These are phyloP conservation scores for Blastobotrys chiropterorum DNA, from an alignment of 805 yeast species.

Conservation along the genomic window DNA sequence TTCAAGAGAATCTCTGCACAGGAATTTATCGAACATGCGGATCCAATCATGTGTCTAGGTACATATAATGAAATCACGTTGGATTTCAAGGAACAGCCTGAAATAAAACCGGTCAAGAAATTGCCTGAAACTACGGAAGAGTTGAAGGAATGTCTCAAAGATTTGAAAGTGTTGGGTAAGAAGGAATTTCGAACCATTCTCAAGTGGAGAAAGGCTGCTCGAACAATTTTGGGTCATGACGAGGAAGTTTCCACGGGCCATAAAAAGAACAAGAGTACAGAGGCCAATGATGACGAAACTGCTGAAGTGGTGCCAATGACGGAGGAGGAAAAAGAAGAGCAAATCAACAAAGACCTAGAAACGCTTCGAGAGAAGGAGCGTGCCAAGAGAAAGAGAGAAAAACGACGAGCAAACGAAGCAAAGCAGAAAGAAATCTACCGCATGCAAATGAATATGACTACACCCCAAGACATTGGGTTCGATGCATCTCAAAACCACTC, in stretches of 20 bases:
- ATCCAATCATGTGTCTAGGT: slow-evolving; percentile 80
- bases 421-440: slow-evolving; percentile 84
- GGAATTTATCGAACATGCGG: slow-evolving; percentile 77
- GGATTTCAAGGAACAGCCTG: slow-evolving; percentile 59
- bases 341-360: slow-evolving; percentile 77
- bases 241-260: slow-evolving; percentile 25
- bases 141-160: slow-evolving; percentile 76
- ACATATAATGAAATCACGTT: slow-evolving; percentile 55
- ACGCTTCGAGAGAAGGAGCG: slow-evolving; percentile 66
- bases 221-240: slow-evolving; percentile 67
- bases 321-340: slow-evolving; percentile 78
- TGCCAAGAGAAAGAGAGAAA: slow-evolving; percentile 68
- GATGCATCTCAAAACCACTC: slow-evolving; percentile 85
- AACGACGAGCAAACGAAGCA: slow-evolving; percentile 70
- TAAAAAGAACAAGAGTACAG: slow-evolving; percentile 7
- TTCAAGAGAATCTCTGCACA: slow-evolving; percentile 67
- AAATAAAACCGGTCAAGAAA: slow-evolving; percentile 65
- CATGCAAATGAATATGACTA: slow-evolving; percentile 93
- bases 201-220: slow-evolving; percentile 83
- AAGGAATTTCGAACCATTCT: slow-evolving; percentile 83
- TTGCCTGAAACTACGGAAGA: slow-evolving; percentile 75
- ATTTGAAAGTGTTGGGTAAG: slow-evolving; percentile 87
- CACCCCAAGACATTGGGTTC: slow-evolving; percentile 87
- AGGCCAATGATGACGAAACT: slow-evolving; percentile 33
- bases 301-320: slow-evolving; percentile 58